phyloP scores from a whole-genome alignment of 176 grass and related monocot species.

The Saccharum spontaneum region DNA sequence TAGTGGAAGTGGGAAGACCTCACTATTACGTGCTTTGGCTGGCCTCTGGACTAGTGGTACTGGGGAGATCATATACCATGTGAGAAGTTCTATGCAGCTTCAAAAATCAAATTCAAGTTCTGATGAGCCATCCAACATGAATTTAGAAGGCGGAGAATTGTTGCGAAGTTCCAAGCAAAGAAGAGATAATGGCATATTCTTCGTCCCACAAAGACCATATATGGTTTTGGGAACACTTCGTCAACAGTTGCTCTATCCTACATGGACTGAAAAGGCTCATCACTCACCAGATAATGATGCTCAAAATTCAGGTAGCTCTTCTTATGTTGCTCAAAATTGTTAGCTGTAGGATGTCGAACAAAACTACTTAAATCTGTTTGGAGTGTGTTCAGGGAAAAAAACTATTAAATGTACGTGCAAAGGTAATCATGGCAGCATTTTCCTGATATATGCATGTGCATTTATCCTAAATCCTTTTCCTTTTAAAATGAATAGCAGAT shows the following conservation, averaged over 20 bases:
- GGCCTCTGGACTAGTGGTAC: conserved; percentile 90
- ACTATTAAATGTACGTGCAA: not conserved
- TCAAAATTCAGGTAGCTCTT: conserved; percentile 51
- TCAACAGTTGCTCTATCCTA: conserved; percentile 94
- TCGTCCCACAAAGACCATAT: conserved; percentile 94
- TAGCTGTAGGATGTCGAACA: not conserved
- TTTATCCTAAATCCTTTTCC: conserved; percentile 13
- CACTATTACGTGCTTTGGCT: conserved; percentile 88
- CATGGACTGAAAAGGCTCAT: conserved; percentile 67
- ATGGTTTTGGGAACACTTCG: conserved; percentile 97
- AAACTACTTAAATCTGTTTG: not conserved
- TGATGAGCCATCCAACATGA: conserved; percentile 43
- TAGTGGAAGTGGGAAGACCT: conserved; percentile 96
- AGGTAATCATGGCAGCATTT: not conserved
- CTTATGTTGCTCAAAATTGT: conserved; percentile 11
- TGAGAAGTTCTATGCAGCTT: conserved; percentile 44
- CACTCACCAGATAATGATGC: conserved; percentile 41
- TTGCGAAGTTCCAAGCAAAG: conserved; percentile 62
- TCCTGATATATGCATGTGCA: not conserved
- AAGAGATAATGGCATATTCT: conserved; percentile 79
- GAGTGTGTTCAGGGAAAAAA: not conserved
- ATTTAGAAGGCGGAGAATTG: conserved; percentile 48
- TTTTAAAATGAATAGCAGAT: conserved; percentile 43
- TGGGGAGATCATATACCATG: conserved; percentile 73
- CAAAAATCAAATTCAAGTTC: conserved; percentile 40